A percentile compares a stretch with the other conserved stretches of the same genome.
Conservation (phyloP, 2,329 filamentous ascomycete species). For the Cadophora malorum region DNA sequence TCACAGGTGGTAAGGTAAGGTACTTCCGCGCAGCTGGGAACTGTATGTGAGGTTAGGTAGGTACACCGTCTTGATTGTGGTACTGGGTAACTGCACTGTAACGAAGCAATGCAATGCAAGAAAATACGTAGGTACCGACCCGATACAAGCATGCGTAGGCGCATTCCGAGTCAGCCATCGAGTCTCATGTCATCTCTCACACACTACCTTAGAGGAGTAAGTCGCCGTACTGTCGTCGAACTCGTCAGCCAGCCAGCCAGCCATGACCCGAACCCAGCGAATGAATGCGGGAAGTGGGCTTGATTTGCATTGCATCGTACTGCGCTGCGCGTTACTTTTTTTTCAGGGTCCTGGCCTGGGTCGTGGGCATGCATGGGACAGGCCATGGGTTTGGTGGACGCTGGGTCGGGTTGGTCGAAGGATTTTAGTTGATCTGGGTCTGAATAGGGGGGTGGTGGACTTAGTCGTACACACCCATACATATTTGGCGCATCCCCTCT, state of each 20-base stretch:
- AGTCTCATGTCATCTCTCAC: neutral
- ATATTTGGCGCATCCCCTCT: constrained; percentile 10
- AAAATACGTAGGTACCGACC: neutral
- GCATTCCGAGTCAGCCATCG: neutral
- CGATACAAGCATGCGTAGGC: neutral
- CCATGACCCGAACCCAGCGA: neutral
- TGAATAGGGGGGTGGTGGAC: neutral
- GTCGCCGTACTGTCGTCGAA: neutral
- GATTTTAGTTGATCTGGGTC: neutral
- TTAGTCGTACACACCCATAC: neutral
- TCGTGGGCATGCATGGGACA: neutral
- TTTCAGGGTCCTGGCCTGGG: neutral
- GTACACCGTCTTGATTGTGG: too few species aligned
- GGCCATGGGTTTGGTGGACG: neutral
- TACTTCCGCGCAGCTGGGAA: neutral
- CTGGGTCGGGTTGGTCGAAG: neutral
- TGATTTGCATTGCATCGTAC: neutral
- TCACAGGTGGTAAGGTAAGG: neutral
- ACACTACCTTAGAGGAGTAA: neutral
- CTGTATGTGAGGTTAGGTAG: too few species aligned
- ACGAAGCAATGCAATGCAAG: too few species aligned
- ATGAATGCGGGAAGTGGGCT: neutral
- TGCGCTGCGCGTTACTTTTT: neutral
- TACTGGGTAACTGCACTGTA: neutral
- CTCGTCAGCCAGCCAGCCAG: neutral